phyloP scores from a whole-genome alignment of 495 filamentous ascomycete genomes.

The Collariella sp. region DNA sequence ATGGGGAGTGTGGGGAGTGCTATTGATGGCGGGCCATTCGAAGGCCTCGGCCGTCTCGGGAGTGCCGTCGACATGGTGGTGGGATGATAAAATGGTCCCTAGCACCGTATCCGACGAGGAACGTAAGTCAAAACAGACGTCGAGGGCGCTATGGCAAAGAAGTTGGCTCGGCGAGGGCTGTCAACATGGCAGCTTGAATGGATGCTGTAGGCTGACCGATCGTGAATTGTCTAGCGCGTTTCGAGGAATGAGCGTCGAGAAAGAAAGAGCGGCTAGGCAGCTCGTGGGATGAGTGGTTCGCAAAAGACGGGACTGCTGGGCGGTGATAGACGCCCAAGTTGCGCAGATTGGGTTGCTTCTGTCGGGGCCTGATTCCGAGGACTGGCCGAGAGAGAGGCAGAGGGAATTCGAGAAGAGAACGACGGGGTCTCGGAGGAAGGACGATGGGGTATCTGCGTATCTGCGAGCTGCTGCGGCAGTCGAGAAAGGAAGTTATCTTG shows the following conservation, averaged over 20 bases:
- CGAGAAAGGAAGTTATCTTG: not conserved
- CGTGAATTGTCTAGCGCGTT: not conserved
- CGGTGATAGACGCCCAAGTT: not conserved
- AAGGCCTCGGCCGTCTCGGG: slow-evolving; percentile 54
- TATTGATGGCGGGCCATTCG: slow-evolving; percentile 54
- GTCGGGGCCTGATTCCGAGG: not conserved
- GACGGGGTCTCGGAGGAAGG: not conserved
- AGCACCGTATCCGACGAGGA: not conserved
- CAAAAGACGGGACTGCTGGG: not conserved
- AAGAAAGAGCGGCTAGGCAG: no score
- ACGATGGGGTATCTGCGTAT: not conserved
- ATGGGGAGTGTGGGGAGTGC: slow-evolving; percentile 62
- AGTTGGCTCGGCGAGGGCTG: not conserved
- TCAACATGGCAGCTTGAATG: not conserved
- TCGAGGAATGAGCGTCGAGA: not conserved
- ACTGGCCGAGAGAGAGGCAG: no score
- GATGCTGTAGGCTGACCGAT: not conserved
- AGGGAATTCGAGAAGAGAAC: not conserved
- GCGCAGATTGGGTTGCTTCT: not conserved
- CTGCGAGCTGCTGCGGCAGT: not conserved
- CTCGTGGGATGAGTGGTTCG: no score
- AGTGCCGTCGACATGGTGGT: slow-evolving; percentile 55
- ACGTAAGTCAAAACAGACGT: not conserved
- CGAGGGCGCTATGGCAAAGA: not conserved
- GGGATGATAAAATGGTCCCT: not conserved